Base-by-base conservation (phyloP, 2,329 filamentous ascomycete genomes). In the Sarocladiaceae sp. region DNA sequence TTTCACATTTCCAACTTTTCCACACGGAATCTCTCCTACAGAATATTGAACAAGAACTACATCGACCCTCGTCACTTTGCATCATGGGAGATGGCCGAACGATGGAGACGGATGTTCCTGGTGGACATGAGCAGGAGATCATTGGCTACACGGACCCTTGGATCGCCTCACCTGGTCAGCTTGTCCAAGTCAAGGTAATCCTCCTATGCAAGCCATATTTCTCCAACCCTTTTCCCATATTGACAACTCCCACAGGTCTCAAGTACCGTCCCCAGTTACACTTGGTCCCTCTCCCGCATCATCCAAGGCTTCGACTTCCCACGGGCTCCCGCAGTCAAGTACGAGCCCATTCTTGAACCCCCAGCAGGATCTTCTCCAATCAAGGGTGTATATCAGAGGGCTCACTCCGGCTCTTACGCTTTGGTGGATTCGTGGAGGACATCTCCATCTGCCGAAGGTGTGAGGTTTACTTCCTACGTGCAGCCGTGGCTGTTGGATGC, bases 401-500 rank as follows among this genome's bases (percentile, higher is more conserved):
- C 33, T 35, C 33, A 35, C 33, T 35, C 33, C 33, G 18, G 33
- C 19, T 35, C 33, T 35, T 35, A 21, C 21, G 33, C 15, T 35
- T 11, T 35, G 19, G 15, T 35, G 6, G 33, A 35, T 4, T 21
- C 15, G 33, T 35, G 33, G 18, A 15, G 11, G 31, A 33, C 6
- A 15, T 33, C 31, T n/a, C 6, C 31, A 33, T 33, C n/a, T n/a
- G n/a, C n/a, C 12, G 27, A 45, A 7, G 45, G 45, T 15, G 3
- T 47, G 10, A 27, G 40, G 21, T 21, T 47, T 16, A 20, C 21
- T 3, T 39, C 44, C 26, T 41, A 40, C 24, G 33, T 35, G 4
- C 42, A 47, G 16, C 45, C 45, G 7, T 44, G 42, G 34, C n/a
- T 47, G 33, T 24, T 45, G 10, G 40, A 40, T 23, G 43, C 34